Evolutionary conservation across 176 grass and related monocot genomes (phyloP), one percentile per base, ranked within the genome.

Genomic region (Avena sativa): DNA sequence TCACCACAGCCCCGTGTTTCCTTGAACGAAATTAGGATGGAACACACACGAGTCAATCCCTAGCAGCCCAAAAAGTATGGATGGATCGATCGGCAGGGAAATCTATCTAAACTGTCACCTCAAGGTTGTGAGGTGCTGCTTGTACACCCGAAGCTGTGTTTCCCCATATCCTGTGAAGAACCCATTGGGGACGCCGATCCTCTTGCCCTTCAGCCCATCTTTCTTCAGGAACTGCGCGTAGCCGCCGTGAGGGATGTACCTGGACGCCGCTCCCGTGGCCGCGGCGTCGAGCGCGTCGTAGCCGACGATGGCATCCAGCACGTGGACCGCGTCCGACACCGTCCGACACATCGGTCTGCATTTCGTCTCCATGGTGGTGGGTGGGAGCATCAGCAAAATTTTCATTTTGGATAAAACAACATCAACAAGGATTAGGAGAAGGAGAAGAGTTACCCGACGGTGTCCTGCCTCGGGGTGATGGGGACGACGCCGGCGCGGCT

Each of bases 131-230:
- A 94, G 75, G 76, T 92, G 93, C 23, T 86, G 34, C 60, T 81
- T 10, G 21, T 86, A 94, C 14, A 76, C 50, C 44, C 23, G 36
- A 40, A 28, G 2, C 16, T 66, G 15, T 26, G 65, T 10, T 21
- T 68, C 55, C 8, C 64, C 78, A 49, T 64, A 70, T 5, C 40
- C 32, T 48, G 83, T 4, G 50, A 95, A 92, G 63, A 88, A 84
- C 1, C 10, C 59, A 16, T 47, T 44, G 5, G 79, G 43, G 43
- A 88, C 79, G 38, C 85, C 90, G 2, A 95, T 80, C 9, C 88
- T 88, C 77, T 95, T 95, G 34, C 88, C 90, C 47, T 7, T 92
- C 8, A 95, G 20, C 17, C 90, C 93, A 9, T 92, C 44, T 17
- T 83, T 40, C 55, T 78, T 92, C 14, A 92, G 66, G 84, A 90